These are phyloP conservation scores for Mortierella sp. DNA, from an alignment of 371 early-diverging fungal genomes.

Conservation along the genomic window DNA sequence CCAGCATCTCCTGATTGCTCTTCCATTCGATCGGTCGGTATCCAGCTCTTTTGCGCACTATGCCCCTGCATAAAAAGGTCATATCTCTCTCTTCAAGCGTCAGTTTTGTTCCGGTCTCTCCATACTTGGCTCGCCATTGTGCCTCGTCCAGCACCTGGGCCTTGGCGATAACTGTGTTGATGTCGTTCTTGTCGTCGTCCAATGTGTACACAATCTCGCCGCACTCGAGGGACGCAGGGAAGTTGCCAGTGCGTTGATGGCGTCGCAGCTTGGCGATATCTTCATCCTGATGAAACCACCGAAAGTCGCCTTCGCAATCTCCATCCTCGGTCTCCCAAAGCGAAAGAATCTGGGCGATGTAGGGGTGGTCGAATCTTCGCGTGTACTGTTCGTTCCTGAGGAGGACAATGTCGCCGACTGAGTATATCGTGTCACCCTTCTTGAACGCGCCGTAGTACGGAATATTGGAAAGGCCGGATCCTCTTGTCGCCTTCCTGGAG, in stretches of 20 bases:
- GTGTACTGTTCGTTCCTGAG: slow-evolving; percentile 49
- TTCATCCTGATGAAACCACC: slow-evolving; percentile 63
- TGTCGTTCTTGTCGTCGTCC: slow-evolving; percentile 61
- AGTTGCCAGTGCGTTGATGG: slow-evolving; percentile 40
- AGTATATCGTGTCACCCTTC: slow-evolving; percentile 32
- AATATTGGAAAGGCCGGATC: slow-evolving; percentile 51
- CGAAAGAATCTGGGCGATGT: slow-evolving; percentile 59
- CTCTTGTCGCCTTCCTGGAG: slow-evolving; percentile 47
- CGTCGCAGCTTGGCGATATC: slow-evolving; percentile 34
- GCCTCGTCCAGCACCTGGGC: slow-evolving; percentile 51
- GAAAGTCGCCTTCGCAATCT: slow-evolving; percentile 56
- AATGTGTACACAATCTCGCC: slow-evolving; percentile 62
- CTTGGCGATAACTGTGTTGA: slow-evolving; percentile 58
- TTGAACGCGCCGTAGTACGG: slow-evolving; percentile 39
- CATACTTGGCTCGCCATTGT: slow-evolving; percentile 28
- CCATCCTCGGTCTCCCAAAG: slow-evolving; percentile 67
- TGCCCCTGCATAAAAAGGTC: slow-evolving; percentile 52
- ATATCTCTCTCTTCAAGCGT: background rate
- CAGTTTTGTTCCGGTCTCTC: slow-evolving; percentile 7
- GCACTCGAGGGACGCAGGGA: slow-evolving; percentile 37
- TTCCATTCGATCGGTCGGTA: slow-evolving; percentile 47
- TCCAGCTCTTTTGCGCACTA: slow-evolving; percentile 59
- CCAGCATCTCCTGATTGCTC: slow-evolving; percentile 57
- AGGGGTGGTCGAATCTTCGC: slow-evolving; percentile 48
- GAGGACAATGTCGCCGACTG: slow-evolving; percentile 49